Percentiles rank a stretch among this genome's conserved stretches.
phyloP scores from a whole-genome alignment of 345 rosid genomes.

The Salix brachista region DNA sequence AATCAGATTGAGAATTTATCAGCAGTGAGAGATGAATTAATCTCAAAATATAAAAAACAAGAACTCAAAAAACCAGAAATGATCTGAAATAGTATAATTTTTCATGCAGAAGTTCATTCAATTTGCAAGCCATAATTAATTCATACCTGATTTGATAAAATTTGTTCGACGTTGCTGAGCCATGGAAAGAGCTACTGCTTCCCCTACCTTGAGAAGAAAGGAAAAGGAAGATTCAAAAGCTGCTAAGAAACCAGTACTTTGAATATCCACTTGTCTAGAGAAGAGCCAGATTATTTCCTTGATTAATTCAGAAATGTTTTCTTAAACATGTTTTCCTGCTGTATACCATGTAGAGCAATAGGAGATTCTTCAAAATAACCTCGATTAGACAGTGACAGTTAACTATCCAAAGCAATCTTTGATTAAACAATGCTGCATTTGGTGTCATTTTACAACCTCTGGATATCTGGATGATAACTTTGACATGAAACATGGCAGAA shows the following conservation, averaged over 20 bases:
- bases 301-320: background rate
- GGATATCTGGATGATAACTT: too few species aligned
- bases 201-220: slow-evolving; percentile 47
- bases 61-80: background rate
- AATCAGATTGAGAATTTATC: background rate
- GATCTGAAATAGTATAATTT: background rate
- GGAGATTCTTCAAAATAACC: too few species aligned
- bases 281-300: background rate
- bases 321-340: too few species aligned
- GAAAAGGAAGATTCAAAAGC: background rate
- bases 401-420: too few species aligned
- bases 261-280: background rate
- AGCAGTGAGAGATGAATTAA: background rate
- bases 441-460: too few species aligned
- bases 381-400: too few species aligned
- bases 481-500: too few species aligned
- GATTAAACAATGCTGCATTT: too few species aligned
- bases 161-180: slow-evolving; percentile 53
- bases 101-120: background rate
- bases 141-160: slow-evolving; percentile 40
- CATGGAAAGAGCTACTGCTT: slow-evolving; percentile 73
- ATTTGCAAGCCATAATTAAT: background rate
- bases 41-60: background rate
- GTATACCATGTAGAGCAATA: too few species aligned
- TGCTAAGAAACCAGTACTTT: slow-evolving; percentile 8